Evolutionary conservation across 2,329 filamentous ascomycete genomes (phyloP), one percentile per base, ranked within the genome.

Genomic region (Claviceps fusiformis): DNA sequence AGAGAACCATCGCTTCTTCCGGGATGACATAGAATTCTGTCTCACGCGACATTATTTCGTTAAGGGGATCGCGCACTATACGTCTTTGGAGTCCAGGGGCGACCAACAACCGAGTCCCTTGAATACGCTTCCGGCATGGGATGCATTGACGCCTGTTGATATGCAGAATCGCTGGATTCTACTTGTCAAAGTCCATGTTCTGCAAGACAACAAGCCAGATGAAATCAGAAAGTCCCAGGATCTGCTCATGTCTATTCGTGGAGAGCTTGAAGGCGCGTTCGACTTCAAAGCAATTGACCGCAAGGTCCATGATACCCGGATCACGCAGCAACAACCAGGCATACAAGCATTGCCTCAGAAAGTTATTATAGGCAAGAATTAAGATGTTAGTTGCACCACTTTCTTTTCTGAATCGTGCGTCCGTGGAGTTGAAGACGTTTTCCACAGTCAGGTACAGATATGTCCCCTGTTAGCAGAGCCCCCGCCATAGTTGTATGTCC

Each of bases 201-300:
- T 74, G 8, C 78, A 82, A 56, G 79, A 81, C 54, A 78, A 73
- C 59, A 75, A 78, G 53, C 80, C 79, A 0, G 78, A 81, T 43
- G 78, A 80, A 62, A 72, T 83, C 35, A 71, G 75, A 48, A 75
- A 79, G 59, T 79, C 72, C 0, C 73, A 76, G 45, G 76, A 78
- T n/a, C 71, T 75, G 58, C 67, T 85, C 5, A 59, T 75, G 19
- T 69, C 65, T 1, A 66, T 77, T 1, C 70, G 73, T 39, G 67
- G 66, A 13, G 73, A 79, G 53, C 68, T 82, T 7, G 71, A 74
- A 2, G 76, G 77, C 0, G 73, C 75, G 0, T 78, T 82, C 57
- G 73, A 77, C 41, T 79, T 82, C 59, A 70, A 71, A 55, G 62
- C 68, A 3, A 71, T 77, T 52, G 78, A 81, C 58, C 74, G 79